Evolutionary conservation across 441 rosid species (phyloP).

Genomic region (Geranium incanum): DNA sequence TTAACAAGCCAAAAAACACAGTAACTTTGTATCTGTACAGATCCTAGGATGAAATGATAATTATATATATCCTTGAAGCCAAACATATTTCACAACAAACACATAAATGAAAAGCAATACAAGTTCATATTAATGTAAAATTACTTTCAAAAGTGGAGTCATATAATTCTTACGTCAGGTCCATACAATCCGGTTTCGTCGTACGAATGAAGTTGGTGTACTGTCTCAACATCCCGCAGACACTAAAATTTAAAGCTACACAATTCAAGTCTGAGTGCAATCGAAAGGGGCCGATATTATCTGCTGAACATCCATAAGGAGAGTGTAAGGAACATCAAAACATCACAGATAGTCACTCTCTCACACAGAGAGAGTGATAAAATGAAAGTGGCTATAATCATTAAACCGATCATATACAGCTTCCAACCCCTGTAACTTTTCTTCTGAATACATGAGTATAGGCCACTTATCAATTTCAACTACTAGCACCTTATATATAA

Average conservation of each 20-base stretch:
- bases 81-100: neutral
- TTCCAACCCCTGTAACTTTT: neutral
- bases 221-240: slow-evolving; percentile 31
- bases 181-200: slow-evolving; percentile 56
- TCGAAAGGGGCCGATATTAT: slow-evolving; percentile 30
- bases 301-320: slow-evolving; percentile 26
- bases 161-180: slow-evolving; percentile 58
- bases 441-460: neutral
- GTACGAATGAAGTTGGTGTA: slow-evolving; percentile 33
- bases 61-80: neutral
- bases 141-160: neutral
- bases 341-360: neutral
- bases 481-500: neutral
- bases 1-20: neutral
- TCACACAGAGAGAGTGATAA: neutral
- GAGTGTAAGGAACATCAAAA: neutral
- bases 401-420: neutral
- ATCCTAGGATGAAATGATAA: neutral
- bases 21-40: neutral
- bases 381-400: neutral
- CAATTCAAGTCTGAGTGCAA: slow-evolving; percentile 32
- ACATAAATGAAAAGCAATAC: neutral
- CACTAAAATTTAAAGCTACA: slow-evolving; percentile 21
- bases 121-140: neutral
- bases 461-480: neutral